Evolutionary conservation across 495 filamentous ascomycete genomes (phyloP).

Genomic region (Penicillium paradoxum): DNA sequence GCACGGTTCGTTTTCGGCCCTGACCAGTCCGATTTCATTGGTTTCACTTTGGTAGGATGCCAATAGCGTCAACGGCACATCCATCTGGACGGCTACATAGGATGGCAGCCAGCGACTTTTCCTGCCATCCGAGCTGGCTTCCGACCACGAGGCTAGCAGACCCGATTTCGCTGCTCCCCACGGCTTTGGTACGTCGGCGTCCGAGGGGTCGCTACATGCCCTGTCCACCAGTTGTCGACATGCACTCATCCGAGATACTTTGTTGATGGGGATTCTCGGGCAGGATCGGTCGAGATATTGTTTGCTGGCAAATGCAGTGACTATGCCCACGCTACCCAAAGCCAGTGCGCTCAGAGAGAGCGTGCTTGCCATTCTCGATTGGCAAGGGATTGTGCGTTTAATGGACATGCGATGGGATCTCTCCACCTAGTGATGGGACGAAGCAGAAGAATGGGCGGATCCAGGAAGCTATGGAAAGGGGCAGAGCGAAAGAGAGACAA

Average conservation of each 20-base stretch:
- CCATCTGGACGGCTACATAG: constrained; percentile 9
- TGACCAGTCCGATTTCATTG: background rate
- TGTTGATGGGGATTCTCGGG: background rate
- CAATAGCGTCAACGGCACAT: constrained; percentile 9
- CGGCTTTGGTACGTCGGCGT: background rate
- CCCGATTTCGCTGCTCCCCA: constrained; percentile 6
- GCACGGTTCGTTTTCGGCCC: background rate
- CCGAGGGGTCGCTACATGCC: background rate
- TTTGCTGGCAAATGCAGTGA: constrained; percentile 1
- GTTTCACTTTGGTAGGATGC: background rate
- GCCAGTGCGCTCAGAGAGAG: background rate
- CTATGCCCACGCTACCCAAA: background rate
- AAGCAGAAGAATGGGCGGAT: too few relatives aligned
- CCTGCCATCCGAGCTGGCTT: background rate
- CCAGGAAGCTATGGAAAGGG: too few relatives aligned
- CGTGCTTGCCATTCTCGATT: background rate
- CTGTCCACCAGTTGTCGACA: constrained; percentile 11
- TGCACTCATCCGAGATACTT: constrained; percentile 8
- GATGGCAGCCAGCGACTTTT: constrained; percentile 14
- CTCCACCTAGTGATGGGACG: too few relatives aligned
- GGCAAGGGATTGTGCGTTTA: background rate
- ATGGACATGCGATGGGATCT: background rate
- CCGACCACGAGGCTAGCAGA: constrained; percentile 7
- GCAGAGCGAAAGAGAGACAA: too few relatives aligned
- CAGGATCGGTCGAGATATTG: background rate